A percentile compares a stretch with the other conserved stretches of the same genome.
Evolutionary conservation across 192 early-diverging fungal genomes (phyloP).

Genomic region (Coemansia sp.): DNA sequence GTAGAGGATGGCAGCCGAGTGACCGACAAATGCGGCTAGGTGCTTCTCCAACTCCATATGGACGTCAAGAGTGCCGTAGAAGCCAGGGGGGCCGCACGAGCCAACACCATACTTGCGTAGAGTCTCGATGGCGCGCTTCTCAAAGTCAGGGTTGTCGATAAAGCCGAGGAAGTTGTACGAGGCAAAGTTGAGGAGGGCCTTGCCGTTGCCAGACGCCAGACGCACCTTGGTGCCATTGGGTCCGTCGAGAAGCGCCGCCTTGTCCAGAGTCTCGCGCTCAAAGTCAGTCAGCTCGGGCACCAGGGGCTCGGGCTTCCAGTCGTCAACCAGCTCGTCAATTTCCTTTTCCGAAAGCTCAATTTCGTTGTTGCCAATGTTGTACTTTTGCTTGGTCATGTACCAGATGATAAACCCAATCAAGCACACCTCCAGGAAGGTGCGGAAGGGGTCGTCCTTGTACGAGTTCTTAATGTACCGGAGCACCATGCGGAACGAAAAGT

Average conservation of each 20-base stretch:
- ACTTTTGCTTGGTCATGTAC: conserved; percentile 82
- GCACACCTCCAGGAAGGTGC: conserved; percentile 78
- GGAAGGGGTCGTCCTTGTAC: conserved; percentile 92
- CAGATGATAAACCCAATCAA: conserved; percentile 85
- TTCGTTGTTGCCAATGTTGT: conserved; percentile 72
- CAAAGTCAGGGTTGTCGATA: conserved; percentile 67
- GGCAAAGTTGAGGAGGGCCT: conserved; percentile 69
- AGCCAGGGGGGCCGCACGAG: conserved; percentile 92
- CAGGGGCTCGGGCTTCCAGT: conserved; percentile 96
- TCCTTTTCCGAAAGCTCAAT: conserved; percentile 88
- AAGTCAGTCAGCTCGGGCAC: conserved; percentile 71
- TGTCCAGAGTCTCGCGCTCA: conserved; percentile 73
- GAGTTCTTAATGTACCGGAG: conserved; percentile 82
- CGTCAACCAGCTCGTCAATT: conserved; percentile 88
- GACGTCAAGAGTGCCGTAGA: conserved; percentile 94
- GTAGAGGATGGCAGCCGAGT: conserved; percentile 87
- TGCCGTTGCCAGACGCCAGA: conserved; percentile 43
- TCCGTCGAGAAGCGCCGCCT: conserved; percentile 70
- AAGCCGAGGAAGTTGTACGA: conserved; percentile 87
- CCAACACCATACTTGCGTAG: conserved; percentile 94
- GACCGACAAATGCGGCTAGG: conserved; percentile 80
- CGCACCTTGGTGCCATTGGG: conserved; percentile 51
- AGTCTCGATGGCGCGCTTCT: conserved; percentile 79
- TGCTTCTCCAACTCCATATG: conserved; percentile 90
- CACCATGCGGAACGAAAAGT: conserved; percentile 61